Evolutionary conservation across 2,329 filamentous ascomycete species (phyloP).

Genomic region (Diaporthe citrichinensis): DNA sequence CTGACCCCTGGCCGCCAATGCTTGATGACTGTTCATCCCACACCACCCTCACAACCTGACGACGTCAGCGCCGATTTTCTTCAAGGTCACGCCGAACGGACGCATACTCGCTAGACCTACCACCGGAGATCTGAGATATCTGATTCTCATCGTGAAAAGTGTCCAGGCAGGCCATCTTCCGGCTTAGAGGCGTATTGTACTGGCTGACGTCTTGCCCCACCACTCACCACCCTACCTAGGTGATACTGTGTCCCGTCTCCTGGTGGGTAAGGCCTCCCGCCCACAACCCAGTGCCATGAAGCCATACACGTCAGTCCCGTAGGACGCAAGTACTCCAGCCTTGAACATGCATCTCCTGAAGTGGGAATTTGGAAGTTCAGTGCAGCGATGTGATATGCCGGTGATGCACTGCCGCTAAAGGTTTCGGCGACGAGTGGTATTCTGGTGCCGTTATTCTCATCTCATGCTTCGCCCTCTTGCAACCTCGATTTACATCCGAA

Average conservation of each 20-base stretch:
- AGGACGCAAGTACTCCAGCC: background rate
- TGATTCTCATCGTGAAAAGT: background rate
- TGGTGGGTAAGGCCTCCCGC: background rate
- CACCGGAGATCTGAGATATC: background rate
- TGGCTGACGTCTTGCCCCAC: background rate
- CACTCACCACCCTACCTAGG: background rate
- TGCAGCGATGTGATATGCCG: background rate
- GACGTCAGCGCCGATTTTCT: background rate
- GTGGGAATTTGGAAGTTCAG: background rate
- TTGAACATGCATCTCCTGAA: background rate
- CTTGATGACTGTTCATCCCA: background rate
- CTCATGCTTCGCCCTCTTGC: fast-evolving
- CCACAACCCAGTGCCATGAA: background rate
- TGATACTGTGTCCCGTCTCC: background rate
- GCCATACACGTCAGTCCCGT: background rate
- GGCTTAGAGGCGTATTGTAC: background rate
- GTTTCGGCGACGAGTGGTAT: background rate
- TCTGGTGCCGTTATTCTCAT: too few relatives aligned
- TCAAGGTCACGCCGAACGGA: background rate
- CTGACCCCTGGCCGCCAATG: background rate
- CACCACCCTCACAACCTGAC: background rate
- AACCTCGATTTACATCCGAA: background rate
- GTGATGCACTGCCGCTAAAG: background rate
- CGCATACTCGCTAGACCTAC: background rate
- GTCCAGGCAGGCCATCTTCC: background rate